Conservation (phyloP, 129 eudicot genomes). For the Flaveria bidentis region DNA sequence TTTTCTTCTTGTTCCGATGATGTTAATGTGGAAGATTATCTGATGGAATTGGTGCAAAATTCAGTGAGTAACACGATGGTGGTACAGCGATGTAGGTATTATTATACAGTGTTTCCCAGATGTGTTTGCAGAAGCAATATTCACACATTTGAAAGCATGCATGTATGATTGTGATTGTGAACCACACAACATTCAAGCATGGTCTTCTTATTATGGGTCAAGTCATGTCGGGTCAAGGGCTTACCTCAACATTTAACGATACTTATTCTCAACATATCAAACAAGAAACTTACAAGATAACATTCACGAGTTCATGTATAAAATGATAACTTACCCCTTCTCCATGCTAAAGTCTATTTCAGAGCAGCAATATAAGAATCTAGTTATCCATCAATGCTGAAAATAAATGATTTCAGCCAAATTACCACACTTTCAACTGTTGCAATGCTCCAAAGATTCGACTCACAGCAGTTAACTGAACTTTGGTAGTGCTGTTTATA, state of each 20-base stretch:
- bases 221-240: not conserved
- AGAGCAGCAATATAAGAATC: constrained; percentile 7
- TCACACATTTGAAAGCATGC: no score
- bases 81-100: no score
- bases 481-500: not conserved
- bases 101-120: no score
- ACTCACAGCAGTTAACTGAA: not conserved
- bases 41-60: no score
- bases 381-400: not conserved
- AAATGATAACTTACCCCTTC: not conserved
- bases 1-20: no score
- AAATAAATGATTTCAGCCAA: constrained; percentile 8
- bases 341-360: constrained; percentile 3
- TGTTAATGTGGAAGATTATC: no score
- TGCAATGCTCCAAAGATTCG: not conserved
- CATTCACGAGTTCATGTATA: constrained; percentile 12
- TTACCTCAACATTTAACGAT: not conserved
- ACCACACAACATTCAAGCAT: no score
- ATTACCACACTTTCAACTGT: not conserved
- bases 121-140: no score
- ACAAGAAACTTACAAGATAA: constrained; percentile 18
- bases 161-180: no score
- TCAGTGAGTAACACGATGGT: no score
- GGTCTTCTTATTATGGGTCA: not conserved
- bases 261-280: not conserved